Percentiles rank a stretch among this genome's conserved stretches.
Conservation (phyloP, 2,329 filamentous ascomycete species). For the Phyllachora maydis region DNA sequence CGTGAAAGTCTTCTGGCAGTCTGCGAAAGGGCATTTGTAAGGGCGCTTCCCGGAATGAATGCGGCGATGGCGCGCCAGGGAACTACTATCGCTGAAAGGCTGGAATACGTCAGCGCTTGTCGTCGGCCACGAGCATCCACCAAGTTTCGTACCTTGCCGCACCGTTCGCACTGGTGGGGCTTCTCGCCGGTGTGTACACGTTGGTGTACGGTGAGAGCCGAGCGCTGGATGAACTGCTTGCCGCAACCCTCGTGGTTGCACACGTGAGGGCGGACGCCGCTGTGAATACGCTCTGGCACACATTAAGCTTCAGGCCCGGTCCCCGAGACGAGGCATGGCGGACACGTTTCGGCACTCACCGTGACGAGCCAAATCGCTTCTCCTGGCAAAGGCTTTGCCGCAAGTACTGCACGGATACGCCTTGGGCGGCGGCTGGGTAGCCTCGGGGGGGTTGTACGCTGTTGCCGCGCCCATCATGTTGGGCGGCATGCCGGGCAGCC, state of each 20-base stretch:
- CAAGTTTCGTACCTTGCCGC: conserved; percentile 62
- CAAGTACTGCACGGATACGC: conserved; percentile 82
- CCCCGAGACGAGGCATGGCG: conserved; percentile 1
- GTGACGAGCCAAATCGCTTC: conserved; percentile 86
- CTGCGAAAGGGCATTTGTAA: conserved; percentile 92
- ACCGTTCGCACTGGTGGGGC: conserved; percentile 92
- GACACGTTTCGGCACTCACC: conserved; percentile 38
- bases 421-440: conserved; percentile 23
- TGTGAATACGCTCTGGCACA: conserved; percentile 74
- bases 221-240: conserved; percentile 94
- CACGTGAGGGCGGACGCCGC: conserved; percentile 71
- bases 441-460: conserved; percentile 11
- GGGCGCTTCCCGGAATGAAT: conserved; percentile 92
- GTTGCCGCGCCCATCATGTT: conserved; percentile 10
- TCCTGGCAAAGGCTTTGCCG: conserved; percentile 74
- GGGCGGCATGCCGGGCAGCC: conserved; percentile 18
- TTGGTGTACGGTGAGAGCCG: conserved; percentile 83
- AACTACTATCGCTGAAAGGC: conserved; percentile 94
- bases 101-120: conserved; percentile 15
- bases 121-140: neutral
- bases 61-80: conserved; percentile 74
- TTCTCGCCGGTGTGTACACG: conserved; percentile 96
- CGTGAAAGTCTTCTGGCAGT: conserved; percentile 97
- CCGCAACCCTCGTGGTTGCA: conserved; percentile 78
- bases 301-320: conserved; percentile 10